Conservation (phyloP, 73 alveolate genomes). For the Diophrys appendiculata region DNA sequence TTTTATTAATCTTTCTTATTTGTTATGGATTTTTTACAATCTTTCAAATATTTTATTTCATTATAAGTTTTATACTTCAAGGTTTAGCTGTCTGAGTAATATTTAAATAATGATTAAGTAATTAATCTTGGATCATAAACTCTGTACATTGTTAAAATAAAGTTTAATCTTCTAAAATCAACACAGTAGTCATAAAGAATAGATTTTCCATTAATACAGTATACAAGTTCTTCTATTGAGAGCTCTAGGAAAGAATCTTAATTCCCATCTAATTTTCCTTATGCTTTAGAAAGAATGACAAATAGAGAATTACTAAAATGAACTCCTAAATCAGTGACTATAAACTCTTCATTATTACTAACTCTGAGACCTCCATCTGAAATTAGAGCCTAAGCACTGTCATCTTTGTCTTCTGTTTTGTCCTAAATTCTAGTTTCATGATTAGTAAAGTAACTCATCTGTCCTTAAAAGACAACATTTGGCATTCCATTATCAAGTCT, state of each 20-base stretch:
- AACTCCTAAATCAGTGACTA: neutral
- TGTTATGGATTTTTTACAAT: neutral
- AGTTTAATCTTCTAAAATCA: neutral
- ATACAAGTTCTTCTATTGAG: neutral
- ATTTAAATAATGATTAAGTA: too few species aligned
- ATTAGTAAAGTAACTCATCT: neutral
- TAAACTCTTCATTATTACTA: neutral
- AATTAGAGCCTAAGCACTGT: neutral
- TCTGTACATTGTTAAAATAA: neutral
- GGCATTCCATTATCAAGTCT: neutral
- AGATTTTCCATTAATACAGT: neutral
- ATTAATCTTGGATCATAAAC: neutral
- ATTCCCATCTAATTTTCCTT: neutral
- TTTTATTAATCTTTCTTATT: too few species aligned
- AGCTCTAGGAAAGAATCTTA: neutral
- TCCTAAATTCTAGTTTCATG: too few species aligned
- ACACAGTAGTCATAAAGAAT: neutral
- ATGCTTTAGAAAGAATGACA: neutral
- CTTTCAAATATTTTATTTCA: neutral
- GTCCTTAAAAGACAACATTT: neutral
- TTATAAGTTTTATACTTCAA: too few species aligned
- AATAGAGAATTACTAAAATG: neutral
- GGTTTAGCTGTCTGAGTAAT: neutral
- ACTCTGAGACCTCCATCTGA: neutral
- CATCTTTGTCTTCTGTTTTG: neutral